phyloP scores from a whole-genome alignment of 108 stramenopile species.

The Pseudonitzschia pungens region DNA sequence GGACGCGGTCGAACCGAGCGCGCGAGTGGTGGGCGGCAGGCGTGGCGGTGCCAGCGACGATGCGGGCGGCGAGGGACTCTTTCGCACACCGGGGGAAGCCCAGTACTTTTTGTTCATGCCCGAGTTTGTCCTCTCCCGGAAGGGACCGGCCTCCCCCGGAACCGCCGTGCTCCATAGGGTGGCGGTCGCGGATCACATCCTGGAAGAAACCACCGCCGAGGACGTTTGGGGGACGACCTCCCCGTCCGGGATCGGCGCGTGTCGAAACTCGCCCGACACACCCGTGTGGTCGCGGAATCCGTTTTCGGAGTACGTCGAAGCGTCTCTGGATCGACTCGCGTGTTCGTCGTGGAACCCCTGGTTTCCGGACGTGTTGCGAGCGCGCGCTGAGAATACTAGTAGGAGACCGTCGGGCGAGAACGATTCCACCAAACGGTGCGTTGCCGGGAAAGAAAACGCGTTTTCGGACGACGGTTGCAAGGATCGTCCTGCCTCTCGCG shows the following conservation, averaged over 20 bases:
- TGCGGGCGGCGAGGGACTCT: conserved; percentile 2
- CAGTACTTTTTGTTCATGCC: conserved; percentile 37
- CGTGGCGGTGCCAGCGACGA: not conserved
- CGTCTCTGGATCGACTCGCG: conserved; percentile 17
- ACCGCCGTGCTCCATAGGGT: conserved; percentile 28
- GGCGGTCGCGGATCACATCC: conserved; percentile 22
- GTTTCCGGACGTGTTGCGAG: not conserved
- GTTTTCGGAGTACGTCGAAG: conserved; percentile 22
- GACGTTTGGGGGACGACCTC: not conserved
- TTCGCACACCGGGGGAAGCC: not conserved
- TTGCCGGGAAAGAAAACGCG: not conserved
- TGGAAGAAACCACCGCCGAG: conserved; percentile 3
- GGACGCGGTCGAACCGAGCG: not conserved
- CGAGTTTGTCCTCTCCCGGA: conserved; percentile 10
- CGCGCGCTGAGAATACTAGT: no score
- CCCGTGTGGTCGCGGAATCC: conserved; percentile 7
- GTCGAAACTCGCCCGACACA: no score
- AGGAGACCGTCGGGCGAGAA: no score
- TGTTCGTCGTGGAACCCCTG: conserved; percentile 17
- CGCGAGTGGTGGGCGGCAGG: no score
- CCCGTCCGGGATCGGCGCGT: not conserved
- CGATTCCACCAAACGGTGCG: no score
- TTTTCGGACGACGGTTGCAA: not conserved
- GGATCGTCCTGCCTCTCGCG: not conserved
- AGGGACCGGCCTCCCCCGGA: conserved; percentile 4